Evolutionary conservation across 1,139 yeast genomes (phyloP), one percentile per base, ranked within the genome.

Genomic region (Hyphopichia pseudoburtonii): DNA sequence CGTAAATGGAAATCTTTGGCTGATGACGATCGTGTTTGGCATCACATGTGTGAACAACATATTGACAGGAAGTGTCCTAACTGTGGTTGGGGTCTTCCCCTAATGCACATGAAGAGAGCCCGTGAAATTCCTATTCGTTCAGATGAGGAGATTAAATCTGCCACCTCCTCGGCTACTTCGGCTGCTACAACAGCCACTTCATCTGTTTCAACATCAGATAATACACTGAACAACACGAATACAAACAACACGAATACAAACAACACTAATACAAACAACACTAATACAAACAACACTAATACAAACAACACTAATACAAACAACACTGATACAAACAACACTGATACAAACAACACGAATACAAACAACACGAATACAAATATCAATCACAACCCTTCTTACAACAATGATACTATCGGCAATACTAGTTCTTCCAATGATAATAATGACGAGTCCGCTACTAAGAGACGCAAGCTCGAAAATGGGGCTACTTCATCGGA

Each of bases 41-140:
- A 92, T 58, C 89, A 92, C 50, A 85, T 92, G 92, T 92, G 98
- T 60, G 96, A 89, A 59, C 98, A 92, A 61, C 98, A 92, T 58
- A 92, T 92, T 41, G 98, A 92, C 62, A 73, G 95, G 42, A 92
- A 92, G 60, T 92, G 98, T 63, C 96, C 97, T 31, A 88, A 87
- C 57, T 92, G 98, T 68, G 98, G 98, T 9, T 92, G 98, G 98
- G 98, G 98, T 5, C 70, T 92, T 48, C 98, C 98, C 2, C 66
- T 92, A 43, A 78, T 92, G 78, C 88, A 83, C 50, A 85, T 85
- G 83, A 83, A 82, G 54, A 68, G 86, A 44, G 83, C 86, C 6
- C 66, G 87, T 44, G 83, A 76, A 51, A 62, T 64, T 33, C 51
- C 40, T 19, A 17, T 28, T 15, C 28, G 28, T 57, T 60, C 52